phyloP scores from a whole-genome alignment of 2,329 filamentous ascomycete species.

The Penicillium sp. region DNA sequence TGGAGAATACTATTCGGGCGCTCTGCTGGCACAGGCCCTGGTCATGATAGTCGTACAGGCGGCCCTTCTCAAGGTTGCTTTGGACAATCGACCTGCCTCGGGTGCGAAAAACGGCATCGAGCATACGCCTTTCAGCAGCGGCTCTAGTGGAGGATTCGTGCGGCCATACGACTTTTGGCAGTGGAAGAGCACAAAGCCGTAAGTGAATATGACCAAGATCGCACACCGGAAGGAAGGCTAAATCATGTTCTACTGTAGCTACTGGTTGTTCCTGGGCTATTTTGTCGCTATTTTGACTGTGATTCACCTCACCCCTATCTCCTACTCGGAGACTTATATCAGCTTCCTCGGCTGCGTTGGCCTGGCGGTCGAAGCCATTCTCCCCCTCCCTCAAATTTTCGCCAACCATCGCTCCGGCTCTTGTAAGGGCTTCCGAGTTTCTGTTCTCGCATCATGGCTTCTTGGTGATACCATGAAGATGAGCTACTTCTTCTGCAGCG shows the following conservation, averaged over 20 bases:
- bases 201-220: constrained; percentile 22
- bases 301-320: constrained; percentile 53
- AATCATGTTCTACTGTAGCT: constrained; percentile 33
- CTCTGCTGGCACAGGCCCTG: constrained; percentile 59
- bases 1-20: constrained; percentile 58
- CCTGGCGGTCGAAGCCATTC: constrained; percentile 48
- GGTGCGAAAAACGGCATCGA: constrained; percentile 40
- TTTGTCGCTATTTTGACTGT: constrained; percentile 50
- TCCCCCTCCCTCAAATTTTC: constrained; percentile 49
- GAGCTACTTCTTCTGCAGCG: constrained; percentile 49
- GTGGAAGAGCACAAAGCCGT: constrained; percentile 56
- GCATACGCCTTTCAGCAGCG: constrained; percentile 41
- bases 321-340: constrained; percentile 43
- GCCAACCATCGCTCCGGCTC: constrained; percentile 48
- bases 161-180: constrained; percentile 64
- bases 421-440: constrained; percentile 50
- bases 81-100: constrained; percentile 53
- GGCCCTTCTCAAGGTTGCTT: constrained; percentile 59
- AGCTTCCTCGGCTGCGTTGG: constrained; percentile 45
- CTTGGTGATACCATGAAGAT: constrained; percentile 52
- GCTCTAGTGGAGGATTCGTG: constrained; percentile 29
- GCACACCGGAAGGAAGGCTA: not conserved
- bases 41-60: constrained; percentile 61
- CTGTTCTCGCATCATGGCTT: constrained; percentile 49
- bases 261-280: constrained; percentile 59